Base-by-base conservation (phyloP, 306 rosid genomes). In the Gastrolobium villosum region DNA sequence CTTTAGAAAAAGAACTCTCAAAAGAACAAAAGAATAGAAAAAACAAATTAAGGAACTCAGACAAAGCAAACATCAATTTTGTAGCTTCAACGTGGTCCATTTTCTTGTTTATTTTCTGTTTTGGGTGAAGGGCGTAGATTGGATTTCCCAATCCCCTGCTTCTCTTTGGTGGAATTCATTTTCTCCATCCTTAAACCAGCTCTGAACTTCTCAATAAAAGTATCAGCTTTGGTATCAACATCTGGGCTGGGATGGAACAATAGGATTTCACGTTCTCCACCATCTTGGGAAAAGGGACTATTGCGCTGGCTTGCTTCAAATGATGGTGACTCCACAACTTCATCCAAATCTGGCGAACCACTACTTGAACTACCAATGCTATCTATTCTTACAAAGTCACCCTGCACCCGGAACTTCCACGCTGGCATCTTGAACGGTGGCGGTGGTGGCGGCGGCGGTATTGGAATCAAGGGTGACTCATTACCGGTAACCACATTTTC, bases 151-250 rank as follows among this genome's bases (percentile, higher is more conserved):
- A 78, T 77, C 68, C 69, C 83, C 64, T 78, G 85, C 79, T 82
- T 81, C 84, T 85, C 84, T 48, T 68, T 82, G 50, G 81, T 72
- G 44, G 94, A 93, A n/a, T 93, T 87, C 75, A 88, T 84, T 83
- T 87, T 89, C 90, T 94, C 96, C 85, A 86, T 62, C 87, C 74
- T 80, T 67, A 94, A 81, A 68, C 90, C 89, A 20, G 95, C 94
- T 75, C 91, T 89, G 84, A 94, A 89, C 56, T 77, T 89, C 48
- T 82, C 85, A 44, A 94, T 94, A 84, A 94, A 94, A 13, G 74
- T 90, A 56, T 81, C 90, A 78, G 99, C 97, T 81, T 94, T 91
- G 66, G 86, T 88, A 82, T 94, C 84, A 39, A 94, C 92, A 62
- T 89, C 94, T 3, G 99, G 97, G 76, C 88, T 92, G 20, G 87